Base-by-base conservation (phyloP, 2,329 filamentous ascomycete species). In the Coleophoma eucalyptorum region DNA sequence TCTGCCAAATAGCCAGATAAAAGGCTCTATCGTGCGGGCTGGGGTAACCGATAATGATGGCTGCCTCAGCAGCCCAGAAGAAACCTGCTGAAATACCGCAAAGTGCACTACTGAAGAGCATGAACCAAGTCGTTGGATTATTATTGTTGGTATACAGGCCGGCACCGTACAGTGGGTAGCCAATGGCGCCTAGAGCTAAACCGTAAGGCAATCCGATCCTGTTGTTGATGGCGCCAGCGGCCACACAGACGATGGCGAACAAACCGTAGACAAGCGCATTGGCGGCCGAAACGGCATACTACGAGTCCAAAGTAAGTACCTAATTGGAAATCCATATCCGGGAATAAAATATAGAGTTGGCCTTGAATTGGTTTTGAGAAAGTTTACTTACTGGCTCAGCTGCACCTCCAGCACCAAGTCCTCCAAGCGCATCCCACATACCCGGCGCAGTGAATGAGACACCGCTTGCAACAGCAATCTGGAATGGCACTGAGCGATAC, bases 191-290 rank as follows among this genome's bases (percentile, higher is more conserved):
- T 3, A 76, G 51, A 4, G 69, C 68, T 3, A 74, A 64, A 2
- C 70, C 69, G 55, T 66, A 72, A 3, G 61, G 62, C 10, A 71
- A 63, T 5, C 68, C 67, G 50, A 70, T 69, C 43, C 63, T 55
- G 55, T 71, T 71, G 44, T 66, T 69, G 40, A 71, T 56, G 41
- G 61, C 69, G 2, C 69, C 67, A 0, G 67, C 69, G 1, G 65
- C 65, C 26, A 73, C 70, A 54, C 72, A 77, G 2, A 68, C 69
- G 4, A 75, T 48, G 15, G 70, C 67, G 65, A 76, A 72, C 40
- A 75, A 67, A 1, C 66, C 72, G 51, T 74, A 76, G 2, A 76
- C 65, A 1, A 75, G 57, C 0, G 73, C 72, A 49, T 76, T 77
- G 16, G 72, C 73, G 1, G 71, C 68, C 32, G 72, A 74, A 11